phyloP scores from a whole-genome alignment of 129 eudicot species.

The Solidago caesia region DNA sequence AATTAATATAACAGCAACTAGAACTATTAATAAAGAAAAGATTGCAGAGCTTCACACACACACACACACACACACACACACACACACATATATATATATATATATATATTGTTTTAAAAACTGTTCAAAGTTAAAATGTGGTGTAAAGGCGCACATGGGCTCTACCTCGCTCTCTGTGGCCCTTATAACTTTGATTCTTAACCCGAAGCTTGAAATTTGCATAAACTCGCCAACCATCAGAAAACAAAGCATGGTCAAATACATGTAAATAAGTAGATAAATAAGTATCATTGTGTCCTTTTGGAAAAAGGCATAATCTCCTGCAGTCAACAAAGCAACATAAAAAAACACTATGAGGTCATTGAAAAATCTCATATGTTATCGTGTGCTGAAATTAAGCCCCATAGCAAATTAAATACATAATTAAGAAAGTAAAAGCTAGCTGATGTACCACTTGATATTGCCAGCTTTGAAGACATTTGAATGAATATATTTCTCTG shows the following conservation, averaged over 20 bases:
- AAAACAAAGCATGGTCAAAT: slow-evolving; percentile 1
- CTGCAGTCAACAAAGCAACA: not conserved
- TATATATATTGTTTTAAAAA: too few relatives aligned
- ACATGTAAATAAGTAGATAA: not conserved
- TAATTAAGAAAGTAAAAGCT: not conserved
- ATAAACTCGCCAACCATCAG: slow-evolving; percentile 19
- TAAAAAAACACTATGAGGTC: not conserved
- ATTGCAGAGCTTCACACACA: too few relatives aligned
- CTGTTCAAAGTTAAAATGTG: too few relatives aligned
- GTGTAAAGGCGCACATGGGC: not conserved
- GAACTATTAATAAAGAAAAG: too few relatives aligned
- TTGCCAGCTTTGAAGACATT: slow-evolving; percentile 5
- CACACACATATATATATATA: too few relatives aligned
- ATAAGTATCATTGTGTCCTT: not conserved
- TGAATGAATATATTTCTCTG: not conserved
- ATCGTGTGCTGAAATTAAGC: not conserved
- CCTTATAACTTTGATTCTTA: not conserved
- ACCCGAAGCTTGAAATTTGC: slow-evolving; percentile 12
- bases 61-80: too few relatives aligned
- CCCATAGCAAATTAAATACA: not conserved
- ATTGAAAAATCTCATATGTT: not conserved
- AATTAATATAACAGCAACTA: too few relatives aligned
- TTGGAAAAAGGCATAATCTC: not conserved
- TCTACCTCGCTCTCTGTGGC: not conserved
- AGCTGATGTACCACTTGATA: slow-evolving; percentile 13